A percentile compares a stretch with the other conserved stretches of the same genome.
Evolutionary conservation across 2,329 filamentous ascomycete species (phyloP).

Genomic region (Talaromyces piceae): DNA sequence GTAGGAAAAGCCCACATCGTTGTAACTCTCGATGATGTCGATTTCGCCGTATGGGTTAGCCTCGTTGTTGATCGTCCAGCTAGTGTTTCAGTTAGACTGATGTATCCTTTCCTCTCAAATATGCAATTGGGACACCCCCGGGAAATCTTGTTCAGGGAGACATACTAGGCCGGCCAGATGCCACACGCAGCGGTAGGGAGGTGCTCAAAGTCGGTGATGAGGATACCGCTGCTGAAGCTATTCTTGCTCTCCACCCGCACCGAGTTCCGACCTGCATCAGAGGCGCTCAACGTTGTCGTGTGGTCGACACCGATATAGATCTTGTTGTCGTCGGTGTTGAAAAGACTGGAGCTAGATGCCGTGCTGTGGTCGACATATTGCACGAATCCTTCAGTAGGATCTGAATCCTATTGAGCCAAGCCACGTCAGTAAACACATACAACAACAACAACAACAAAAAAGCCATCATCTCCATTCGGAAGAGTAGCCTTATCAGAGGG

Average conservation of each 20-base stretch:
- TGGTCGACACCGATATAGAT: constrained; percentile 43
- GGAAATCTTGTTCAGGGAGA: no score
- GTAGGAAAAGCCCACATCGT: constrained; percentile 35
- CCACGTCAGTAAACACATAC: background rate
- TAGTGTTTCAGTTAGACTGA: background rate
- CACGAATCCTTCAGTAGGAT: constrained; percentile 53
- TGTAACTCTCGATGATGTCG: constrained; percentile 46
- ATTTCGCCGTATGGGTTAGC: constrained; percentile 43
- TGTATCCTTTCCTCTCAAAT: no score
- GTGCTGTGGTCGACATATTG: constrained; percentile 38
- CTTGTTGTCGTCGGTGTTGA: constrained; percentile 30
- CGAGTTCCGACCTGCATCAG: constrained; percentile 36
- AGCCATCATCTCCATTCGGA: background rate
- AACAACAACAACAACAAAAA: background rate
- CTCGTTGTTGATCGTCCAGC: constrained; percentile 35
- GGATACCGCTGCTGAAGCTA: constrained; percentile 39
- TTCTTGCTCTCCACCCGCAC: constrained; percentile 40
- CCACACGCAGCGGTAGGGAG: constrained; percentile 43
- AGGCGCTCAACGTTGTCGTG: constrained; percentile 30
- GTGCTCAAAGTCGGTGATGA: constrained; percentile 43
- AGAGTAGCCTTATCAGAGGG: no score
- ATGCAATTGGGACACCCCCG: background rate
- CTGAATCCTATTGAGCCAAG: constrained; percentile 23
- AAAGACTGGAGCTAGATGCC: constrained; percentile 30
- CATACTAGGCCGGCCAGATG: constrained; percentile 43